phyloP scores from a whole-genome alignment of 2,329 filamentous ascomycete genomes.

The Hypoxylon sp. region DNA sequence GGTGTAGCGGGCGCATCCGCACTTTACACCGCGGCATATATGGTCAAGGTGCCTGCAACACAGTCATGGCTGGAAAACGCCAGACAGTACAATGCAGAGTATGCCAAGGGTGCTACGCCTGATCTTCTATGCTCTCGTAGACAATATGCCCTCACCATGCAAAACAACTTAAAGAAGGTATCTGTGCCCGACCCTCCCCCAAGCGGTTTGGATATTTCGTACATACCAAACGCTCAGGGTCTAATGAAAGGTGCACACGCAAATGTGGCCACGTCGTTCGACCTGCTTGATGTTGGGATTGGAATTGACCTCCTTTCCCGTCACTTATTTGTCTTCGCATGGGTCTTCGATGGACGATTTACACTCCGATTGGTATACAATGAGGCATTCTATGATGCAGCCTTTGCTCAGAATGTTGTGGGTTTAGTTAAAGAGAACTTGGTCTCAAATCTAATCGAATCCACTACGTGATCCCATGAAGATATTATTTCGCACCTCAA shows the following conservation, averaged over 20 bases:
- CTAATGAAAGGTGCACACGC: background rate
- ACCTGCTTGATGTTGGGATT: background rate
- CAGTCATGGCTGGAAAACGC: conserved; percentile 13
- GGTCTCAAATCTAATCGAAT: too few species aligned
- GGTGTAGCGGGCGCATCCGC: background rate
- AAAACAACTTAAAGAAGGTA: background rate
- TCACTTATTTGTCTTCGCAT: too few species aligned
- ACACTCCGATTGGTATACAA: conserved; percentile 9
- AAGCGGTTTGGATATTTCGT: background rate
- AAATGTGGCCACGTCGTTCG: background rate
- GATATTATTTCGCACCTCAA: too few species aligned
- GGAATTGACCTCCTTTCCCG: background rate
- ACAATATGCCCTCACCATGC: background rate
- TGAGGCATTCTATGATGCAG: conserved; percentile 16
- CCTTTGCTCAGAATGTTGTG: too few species aligned
- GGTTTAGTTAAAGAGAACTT: too few species aligned
- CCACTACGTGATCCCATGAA: too few species aligned
- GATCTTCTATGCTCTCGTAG: background rate
- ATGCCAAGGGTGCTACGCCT: background rate
- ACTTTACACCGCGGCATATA: conserved; percentile 11
- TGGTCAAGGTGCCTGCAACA: conserved; percentile 1
- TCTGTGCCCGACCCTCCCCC: too few species aligned
- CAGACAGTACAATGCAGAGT: conserved; percentile 3
- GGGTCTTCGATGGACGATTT: background rate
- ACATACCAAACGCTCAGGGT: background rate